These are phyloP conservation scores for Voacanga thouarsii DNA, from an alignment of 257 asterid species.

Conservation along the genomic window DNA sequence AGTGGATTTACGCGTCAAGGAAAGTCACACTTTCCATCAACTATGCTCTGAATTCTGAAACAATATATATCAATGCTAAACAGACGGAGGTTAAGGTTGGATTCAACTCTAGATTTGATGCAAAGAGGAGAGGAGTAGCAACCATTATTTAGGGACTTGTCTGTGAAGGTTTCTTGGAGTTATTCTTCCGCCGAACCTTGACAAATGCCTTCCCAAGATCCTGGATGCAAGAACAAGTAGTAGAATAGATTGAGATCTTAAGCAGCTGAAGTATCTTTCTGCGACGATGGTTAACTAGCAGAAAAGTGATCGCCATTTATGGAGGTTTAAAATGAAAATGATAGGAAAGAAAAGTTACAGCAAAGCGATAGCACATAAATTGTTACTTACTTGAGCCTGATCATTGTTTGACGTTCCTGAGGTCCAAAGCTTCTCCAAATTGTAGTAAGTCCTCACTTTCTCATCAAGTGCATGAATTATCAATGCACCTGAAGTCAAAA, in stretches of 20 bases:
- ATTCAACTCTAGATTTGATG: background rate
- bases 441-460: conserved; percentile 89
- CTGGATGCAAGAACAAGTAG: conserved; percentile 33
- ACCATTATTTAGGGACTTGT: conserved; percentile 20
- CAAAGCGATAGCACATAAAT: background rate
- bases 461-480: conserved; percentile 88
- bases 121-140: background rate
- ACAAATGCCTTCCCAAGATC: conserved; percentile 73
- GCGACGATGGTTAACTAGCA: background rate
- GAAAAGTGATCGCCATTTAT: background rate
- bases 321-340: background rate
- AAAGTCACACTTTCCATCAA: background rate
- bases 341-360: too few relatives aligned
- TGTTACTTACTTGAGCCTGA: conserved; percentile 27
- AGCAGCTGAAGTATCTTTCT: background rate
- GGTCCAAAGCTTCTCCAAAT: conserved; percentile 78
- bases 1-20: background rate
- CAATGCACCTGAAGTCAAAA: conserved; percentile 44
- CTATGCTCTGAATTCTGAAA: background rate
- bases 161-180: conserved; percentile 66
- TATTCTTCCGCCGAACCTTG: conserved; percentile 72
- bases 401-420: conserved; percentile 39
- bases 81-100: background rate
- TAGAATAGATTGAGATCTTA: background rate
- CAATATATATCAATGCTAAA: background rate